Evolutionary conservation across 2,329 filamentous ascomycete species (phyloP).

Genomic region (Cercospora sp.): DNA sequence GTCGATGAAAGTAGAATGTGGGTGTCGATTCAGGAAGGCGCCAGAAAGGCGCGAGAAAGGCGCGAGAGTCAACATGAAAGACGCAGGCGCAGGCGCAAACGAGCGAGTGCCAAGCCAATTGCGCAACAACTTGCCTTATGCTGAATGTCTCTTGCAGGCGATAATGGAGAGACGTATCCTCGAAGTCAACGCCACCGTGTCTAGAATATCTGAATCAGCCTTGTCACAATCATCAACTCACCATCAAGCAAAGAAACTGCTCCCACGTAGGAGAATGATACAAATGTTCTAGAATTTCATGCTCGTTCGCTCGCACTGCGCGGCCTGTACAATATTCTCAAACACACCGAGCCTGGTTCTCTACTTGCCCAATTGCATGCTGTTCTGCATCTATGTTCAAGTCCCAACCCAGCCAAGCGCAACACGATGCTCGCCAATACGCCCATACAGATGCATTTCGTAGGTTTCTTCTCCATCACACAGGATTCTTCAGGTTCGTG

Average conservation of each 20-base stretch:
- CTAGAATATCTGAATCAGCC: background rate
- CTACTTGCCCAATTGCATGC: background rate
- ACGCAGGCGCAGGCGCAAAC: no score
- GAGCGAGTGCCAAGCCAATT: no score
- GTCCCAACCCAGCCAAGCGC: background rate
- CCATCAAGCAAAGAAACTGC: background rate
- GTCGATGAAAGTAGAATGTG: no score
- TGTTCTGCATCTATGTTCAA: background rate
- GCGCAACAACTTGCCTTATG: no score
- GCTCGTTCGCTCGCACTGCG: background rate
- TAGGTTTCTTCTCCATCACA: background rate
- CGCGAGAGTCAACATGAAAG: no score
- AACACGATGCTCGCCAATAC: background rate
- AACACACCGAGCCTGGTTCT: background rate
- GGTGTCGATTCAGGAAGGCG: no score
- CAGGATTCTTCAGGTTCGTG: background rate
- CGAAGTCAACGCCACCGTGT: background rate
- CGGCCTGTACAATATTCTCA: constrained; percentile 4
- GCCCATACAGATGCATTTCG: background rate
- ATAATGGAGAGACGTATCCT: background rate
- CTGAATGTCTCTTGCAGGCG: no score
- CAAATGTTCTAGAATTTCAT: background rate
- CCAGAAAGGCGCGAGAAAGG: no score
- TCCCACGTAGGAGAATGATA: background rate
- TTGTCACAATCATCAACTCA: background rate